These are phyloP conservation scores for Posidonia oceanica DNA, from an alignment of 116 monocot species.

Conservation along the genomic window DNA sequence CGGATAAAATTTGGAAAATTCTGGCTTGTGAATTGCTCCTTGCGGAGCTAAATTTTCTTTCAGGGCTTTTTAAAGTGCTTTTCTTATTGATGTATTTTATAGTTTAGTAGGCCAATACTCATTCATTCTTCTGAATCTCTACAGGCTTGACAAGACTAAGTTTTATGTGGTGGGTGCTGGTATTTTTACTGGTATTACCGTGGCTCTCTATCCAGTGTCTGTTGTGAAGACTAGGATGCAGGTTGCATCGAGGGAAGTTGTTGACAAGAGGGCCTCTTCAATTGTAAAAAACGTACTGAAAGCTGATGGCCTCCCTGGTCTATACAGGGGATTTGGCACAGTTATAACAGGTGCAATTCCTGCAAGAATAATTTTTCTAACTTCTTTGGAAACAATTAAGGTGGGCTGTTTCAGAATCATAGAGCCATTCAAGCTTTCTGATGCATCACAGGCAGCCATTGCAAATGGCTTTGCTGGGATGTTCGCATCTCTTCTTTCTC, in stretches of 20 bases:
- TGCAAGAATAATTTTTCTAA: conserved; percentile 89
- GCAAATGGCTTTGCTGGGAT: conserved; percentile 87
- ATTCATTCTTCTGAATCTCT: conserved; percentile 4
- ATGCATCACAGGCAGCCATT: conserved; percentile 78
- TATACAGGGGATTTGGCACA: conserved; percentile 94
- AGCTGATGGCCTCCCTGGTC: conserved; percentile 72
- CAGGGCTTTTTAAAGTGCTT: not conserved
- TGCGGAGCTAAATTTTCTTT: not conserved
- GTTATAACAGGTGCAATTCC: conserved; percentile 93
- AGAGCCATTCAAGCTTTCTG: conserved; percentile 72
- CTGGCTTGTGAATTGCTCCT: no score
- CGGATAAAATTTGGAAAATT: no score
- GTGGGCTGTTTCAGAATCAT: conserved; percentile 50
- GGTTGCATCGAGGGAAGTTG: conserved; percentile 72
- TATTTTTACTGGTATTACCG: conserved; percentile 78
- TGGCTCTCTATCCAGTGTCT: conserved; percentile 82
- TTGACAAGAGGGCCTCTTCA: conserved; percentile 60
- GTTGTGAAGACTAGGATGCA: conserved; percentile 95
- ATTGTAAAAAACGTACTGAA: conserved; percentile 70
- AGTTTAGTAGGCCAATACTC: not conserved
- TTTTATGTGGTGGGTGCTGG: conserved; percentile 89
- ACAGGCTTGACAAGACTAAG: conserved; percentile 94
- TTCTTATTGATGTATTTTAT: not conserved
- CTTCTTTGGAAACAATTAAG: conserved; percentile 79
- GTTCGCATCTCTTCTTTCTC: conserved; percentile 72